Conservation (phyloP, 2,329 filamentous ascomycete genomes). For the Cordyceps cicadae region DNA sequence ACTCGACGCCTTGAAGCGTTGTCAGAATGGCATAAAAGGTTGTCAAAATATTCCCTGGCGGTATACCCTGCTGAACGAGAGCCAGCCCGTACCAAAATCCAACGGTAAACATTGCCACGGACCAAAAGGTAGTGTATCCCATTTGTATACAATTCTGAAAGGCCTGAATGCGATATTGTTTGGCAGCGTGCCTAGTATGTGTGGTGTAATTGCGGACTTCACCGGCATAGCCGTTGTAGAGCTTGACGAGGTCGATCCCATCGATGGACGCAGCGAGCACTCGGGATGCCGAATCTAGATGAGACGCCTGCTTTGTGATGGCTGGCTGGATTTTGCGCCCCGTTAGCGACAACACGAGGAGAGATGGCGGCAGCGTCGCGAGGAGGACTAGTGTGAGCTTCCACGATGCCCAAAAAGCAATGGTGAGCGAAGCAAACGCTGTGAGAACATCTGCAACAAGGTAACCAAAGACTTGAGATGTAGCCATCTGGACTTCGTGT, state of each 20-base stretch:
- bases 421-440: constrained; percentile 53
- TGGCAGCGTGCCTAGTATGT: constrained; percentile 49
- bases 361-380: constrained; percentile 61
- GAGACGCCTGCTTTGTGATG: constrained; percentile 59
- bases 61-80: constrained; percentile 54
- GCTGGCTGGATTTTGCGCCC: constrained; percentile 54
- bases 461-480: constrained; percentile 71
- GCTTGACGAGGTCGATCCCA: constrained; percentile 79
- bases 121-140: constrained; percentile 64
- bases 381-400: constrained; percentile 73
- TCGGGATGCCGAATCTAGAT: constrained; percentile 64
- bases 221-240: constrained; percentile 65
- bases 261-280: constrained; percentile 59
- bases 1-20: constrained; percentile 66
- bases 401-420: constrained; percentile 78
- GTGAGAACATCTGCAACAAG: constrained; percentile 57
- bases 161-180: constrained; percentile 60
- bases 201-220: constrained; percentile 59
- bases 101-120: constrained; percentile 71
- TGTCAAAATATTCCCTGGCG: constrained; percentile 63
- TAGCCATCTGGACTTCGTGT: constrained; percentile 70
- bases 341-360: constrained; percentile 49
- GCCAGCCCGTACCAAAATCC: constrained; percentile 83
- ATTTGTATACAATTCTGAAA: constrained; percentile 63
- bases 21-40: constrained; percentile 78